Evolutionary conservation across 345 rosid genomes (phyloP).

Genomic region (Cardiospermum halicacabum): DNA sequence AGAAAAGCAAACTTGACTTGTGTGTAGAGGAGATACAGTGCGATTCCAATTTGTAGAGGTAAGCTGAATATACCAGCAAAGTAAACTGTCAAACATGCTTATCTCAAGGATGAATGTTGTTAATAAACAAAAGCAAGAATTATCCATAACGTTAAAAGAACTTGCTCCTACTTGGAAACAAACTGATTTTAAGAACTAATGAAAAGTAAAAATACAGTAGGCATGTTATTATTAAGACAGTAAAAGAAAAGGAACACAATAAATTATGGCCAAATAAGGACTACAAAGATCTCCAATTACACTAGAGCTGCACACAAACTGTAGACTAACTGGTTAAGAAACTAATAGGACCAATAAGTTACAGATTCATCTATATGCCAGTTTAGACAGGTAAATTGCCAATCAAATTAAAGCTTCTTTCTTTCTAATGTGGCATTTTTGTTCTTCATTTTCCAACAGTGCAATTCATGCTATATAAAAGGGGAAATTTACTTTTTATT

Average conservation of each 20-base stretch:
- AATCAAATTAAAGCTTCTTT: conserved; percentile 1
- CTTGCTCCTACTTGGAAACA: neutral
- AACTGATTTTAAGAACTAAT: neutral
- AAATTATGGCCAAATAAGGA: neutral
- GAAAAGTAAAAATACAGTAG: neutral
- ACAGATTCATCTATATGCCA: neutral
- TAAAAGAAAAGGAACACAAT: neutral
- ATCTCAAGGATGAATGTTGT: neutral
- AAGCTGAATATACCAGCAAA: conserved; percentile 51
- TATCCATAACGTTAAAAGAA: too few species aligned
- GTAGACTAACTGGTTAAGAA: neutral
- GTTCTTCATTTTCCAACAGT: too few species aligned
- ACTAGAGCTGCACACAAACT: neutral
- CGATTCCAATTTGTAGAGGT: conserved; percentile 90
- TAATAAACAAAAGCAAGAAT: neutral
- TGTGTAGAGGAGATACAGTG: conserved; percentile 75
- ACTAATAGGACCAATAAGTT: neutral
- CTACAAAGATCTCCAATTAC: neutral
- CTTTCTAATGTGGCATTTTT: too few species aligned
- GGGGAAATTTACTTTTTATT: too few species aligned
- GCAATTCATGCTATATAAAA: too few species aligned
- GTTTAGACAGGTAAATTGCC: neutral
- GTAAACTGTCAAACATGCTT: neutral
- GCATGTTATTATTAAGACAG: neutral
- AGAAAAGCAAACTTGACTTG: conserved; percentile 90